A percentile compares a stretch with the other conserved stretches of the same genome.
Conservation (phyloP, 495 filamentous ascomycete species). For the Xylaria curta region DNA sequence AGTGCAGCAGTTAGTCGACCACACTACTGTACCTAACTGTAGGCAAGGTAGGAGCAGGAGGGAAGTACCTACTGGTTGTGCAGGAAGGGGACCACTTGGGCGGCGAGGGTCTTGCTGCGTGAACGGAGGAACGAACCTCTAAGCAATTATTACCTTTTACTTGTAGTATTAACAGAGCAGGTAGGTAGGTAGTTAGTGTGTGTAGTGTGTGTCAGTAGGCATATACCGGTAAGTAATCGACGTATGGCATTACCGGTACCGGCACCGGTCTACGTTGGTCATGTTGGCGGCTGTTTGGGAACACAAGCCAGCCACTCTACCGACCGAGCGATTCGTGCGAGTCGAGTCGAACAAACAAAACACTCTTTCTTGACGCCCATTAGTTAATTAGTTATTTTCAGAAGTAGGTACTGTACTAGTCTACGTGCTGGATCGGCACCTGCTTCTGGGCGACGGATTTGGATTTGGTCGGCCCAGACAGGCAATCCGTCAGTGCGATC, state of each 20-base stretch:
- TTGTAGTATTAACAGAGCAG: too few species aligned
- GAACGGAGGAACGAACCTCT: neutral
- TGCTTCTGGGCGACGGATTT: conserved; percentile 21
- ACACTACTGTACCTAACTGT: neutral
- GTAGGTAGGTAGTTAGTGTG: too few species aligned
- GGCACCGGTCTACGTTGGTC: neutral
- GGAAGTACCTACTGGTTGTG: too few species aligned
- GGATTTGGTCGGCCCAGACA: conserved; percentile 24
- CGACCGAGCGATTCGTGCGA: conserved; percentile 3
- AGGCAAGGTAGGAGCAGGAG: too few species aligned
- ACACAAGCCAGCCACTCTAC: neutral
- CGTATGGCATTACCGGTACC: neutral
- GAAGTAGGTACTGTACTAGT: too few species aligned
- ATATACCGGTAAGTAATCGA: neutral
- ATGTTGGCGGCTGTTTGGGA: too few species aligned
- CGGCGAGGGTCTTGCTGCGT: neutral
- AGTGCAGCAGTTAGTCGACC: too few species aligned
- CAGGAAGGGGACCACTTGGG: too few species aligned
- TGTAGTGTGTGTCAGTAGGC: neutral
- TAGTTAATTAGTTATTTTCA: too few species aligned
- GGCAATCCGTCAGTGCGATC: conserved; percentile 20
- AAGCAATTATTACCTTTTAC: too few species aligned
- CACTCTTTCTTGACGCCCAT: too few species aligned
- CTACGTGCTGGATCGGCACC: neutral
- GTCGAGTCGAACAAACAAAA: too few species aligned